Base-by-base conservation (phyloP, 805 yeast genomes). In the Metschnikowia continentalis region DNA sequence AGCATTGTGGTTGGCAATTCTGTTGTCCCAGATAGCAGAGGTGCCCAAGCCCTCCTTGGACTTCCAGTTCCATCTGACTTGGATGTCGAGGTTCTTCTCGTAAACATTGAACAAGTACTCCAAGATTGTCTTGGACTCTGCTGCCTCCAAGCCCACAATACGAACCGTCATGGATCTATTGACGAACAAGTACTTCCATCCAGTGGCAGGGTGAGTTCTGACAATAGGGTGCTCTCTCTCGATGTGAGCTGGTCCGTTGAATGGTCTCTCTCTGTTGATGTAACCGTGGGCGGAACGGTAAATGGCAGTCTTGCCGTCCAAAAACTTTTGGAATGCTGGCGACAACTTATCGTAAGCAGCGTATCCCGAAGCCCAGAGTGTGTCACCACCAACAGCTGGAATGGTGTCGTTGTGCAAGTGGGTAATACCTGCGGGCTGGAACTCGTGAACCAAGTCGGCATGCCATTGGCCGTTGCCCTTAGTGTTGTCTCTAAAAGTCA, bases 1-100 rank as follows among this genome's bases (percentile, higher is more conserved):
- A 11, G 83, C 82, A 51, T 69, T 67, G 66, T 82, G 88, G 50
- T 73, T 73, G 22, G 81, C 70, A 48, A 78, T 60, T 62, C 86
- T 69, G 70, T 81, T 82, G 58, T 82, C 86, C 85, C 86, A 81
- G 35, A 81, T 58, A 6, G 82, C 85, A 37, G 80, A 69, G 32
- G 81, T 75, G 32, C 81, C 81, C 17, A 62, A 63, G 5, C 78
- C 78, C 11, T 48, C 50, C 50, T 54, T 48, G 35, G 59, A 52
- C 39, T 48, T 56, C 59, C 59, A 56, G 54, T 56, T 56, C 52
- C 54, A 56, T 44, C 59, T 49, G 39, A 56, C 60, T 65, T 80
- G 84, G 51, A 79, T 74, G 56, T 81, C 85, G 48, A 77, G 74
- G 61, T 78, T 77, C 60, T 52, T 54, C 56, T 55, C 59, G 42